Evolutionary conservation across 257 asterid genomes (phyloP).

Genomic region (Solanum tarijense): DNA sequence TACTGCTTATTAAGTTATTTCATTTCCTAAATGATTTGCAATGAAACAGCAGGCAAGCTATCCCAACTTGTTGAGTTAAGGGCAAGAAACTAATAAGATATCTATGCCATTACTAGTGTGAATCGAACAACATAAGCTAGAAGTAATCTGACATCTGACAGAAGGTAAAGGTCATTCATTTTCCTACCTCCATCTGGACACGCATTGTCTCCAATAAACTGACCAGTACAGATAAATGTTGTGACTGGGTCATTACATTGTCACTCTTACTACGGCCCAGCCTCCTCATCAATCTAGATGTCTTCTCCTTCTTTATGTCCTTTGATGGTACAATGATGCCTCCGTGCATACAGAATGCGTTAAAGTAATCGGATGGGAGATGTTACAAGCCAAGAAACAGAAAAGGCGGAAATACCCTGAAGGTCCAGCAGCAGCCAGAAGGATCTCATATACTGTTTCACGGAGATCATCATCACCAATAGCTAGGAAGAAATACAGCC

Average conservation of each 20-base stretch:
- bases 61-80: neutral
- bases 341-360: slow-evolving; percentile 27
- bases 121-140: neutral
- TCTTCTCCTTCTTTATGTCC: slow-evolving; percentile 79
- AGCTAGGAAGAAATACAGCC: slow-evolving; percentile 30
- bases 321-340: slow-evolving; percentile 90
- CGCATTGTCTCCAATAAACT: slow-evolving; percentile 94
- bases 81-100: neutral
- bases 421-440: slow-evolving; percentile 97
- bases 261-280: slow-evolving; percentile 81
- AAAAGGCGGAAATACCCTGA: slow-evolving; percentile 55
- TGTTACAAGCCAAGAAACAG: neutral
- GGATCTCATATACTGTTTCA: slow-evolving; percentile 88
- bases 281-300: slow-evolving; percentile 72
- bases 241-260: slow-evolving; percentile 38
- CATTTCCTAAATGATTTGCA: neutral
- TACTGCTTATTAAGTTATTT: no score
- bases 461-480: slow-evolving; percentile 82
- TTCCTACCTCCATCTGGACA: slow-evolving; percentile 91
- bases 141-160: neutral
- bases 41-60: neutral
- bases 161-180: neutral
- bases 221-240: slow-evolving; percentile 64
- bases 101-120: neutral
- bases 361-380: slow-evolving; percentile 1